Base-by-base conservation (phyloP, 2,329 filamentous ascomycete species). In the Pseudocercospora cruenta region DNA sequence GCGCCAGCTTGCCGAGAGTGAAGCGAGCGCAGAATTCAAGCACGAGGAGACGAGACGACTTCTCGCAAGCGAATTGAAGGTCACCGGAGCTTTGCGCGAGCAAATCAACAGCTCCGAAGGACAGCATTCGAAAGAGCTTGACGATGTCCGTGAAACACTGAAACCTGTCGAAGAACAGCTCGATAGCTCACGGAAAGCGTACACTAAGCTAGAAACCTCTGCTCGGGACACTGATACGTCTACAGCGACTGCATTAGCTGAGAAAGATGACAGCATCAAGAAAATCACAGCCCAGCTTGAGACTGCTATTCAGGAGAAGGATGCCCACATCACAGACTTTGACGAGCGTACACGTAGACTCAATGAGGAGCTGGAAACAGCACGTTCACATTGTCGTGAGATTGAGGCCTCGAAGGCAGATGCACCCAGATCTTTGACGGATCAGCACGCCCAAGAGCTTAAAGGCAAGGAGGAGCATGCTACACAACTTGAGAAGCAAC, bases 81-180 rank as follows among this genome's bases (percentile, higher is more conserved):
- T 60, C n/a, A 21, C 58, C 8, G 39, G n/a, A 24, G 58, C 54
- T n/a, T 19, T 58, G 19, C 61, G 53, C 33, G 36, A 63, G 31
- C 33, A 58, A 12, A 24, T 39, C 21, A 54, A 22, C 9, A 33
- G 21, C 19, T 49, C 8, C 9, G 47, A 33, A n/a, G 14, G n/a
- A 36, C 53, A 63, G 53, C 24, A 63, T 51, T 36, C 55, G 33
- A 19, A 58, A 6, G 22, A 58, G 19, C n/a, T 58, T 10, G 33
- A 39, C n/a, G 55, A 43, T 2, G n/a, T 31, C 2, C 58, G 26
- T 6, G 39, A 16, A 19, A 39, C 14, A 26, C 21, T 64, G 19
- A 45, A 51, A 28, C 57, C 51, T 49, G 54, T 58, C 36, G 62
- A 47, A 55, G 39, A 58, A 33, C 61, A 69, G 60, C 63, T 64